Evolutionary conservation across 768 basidiomycete genomes (phyloP).

Genomic region (Inosperma sp.): DNA sequence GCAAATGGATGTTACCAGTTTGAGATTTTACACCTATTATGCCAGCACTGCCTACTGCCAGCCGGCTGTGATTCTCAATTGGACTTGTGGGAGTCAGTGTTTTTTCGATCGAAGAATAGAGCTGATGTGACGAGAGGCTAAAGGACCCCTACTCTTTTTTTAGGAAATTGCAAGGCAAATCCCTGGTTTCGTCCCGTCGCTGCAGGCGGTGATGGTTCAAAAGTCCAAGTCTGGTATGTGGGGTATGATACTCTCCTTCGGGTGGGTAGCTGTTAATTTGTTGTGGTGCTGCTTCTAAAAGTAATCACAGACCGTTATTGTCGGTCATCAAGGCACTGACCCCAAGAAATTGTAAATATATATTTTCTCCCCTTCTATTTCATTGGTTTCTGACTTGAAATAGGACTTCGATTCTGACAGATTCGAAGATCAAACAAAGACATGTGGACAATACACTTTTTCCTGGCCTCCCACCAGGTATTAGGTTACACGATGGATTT

Average conservation of each 20-base stretch:
- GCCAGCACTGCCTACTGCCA: slow-evolving; percentile 51
- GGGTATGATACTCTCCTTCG: slow-evolving; percentile 1
- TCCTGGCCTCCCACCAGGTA: slow-evolving; percentile 35
- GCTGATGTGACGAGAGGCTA: background rate
- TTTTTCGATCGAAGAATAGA: background rate
- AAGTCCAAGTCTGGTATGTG: slow-evolving; percentile 34
- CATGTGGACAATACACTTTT: slow-evolving; percentile 35
- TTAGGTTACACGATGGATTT: slow-evolving; percentile 43
- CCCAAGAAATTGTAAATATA: slow-evolving; percentile 31
- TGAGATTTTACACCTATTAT: slow-evolving; percentile 44
- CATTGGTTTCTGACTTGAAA: background rate
- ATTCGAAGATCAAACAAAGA: slow-evolving; percentile 28
- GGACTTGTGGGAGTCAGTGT: slow-evolving; percentile 49
- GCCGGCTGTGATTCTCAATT: slow-evolving; percentile 38
- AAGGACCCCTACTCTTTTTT: background rate
- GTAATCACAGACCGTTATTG: slow-evolving; percentile 34
- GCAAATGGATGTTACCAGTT: slow-evolving; percentile 38
- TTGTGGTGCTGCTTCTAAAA: too few species aligned
- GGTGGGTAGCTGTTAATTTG: background rate
- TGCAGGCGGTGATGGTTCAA: slow-evolving; percentile 41
- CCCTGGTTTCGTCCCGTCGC: slow-evolving; percentile 39
- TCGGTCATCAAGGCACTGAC: slow-evolving; percentile 43
- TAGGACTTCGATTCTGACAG: slow-evolving; percentile 36
- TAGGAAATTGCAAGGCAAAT: slow-evolving; percentile 40
- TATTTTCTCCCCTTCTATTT: background rate